Percentiles rank a stretch among this genome's conserved stretches.
Conservation (phyloP, 108 stramenopile species). For the Epithemia pelagica region DNA sequence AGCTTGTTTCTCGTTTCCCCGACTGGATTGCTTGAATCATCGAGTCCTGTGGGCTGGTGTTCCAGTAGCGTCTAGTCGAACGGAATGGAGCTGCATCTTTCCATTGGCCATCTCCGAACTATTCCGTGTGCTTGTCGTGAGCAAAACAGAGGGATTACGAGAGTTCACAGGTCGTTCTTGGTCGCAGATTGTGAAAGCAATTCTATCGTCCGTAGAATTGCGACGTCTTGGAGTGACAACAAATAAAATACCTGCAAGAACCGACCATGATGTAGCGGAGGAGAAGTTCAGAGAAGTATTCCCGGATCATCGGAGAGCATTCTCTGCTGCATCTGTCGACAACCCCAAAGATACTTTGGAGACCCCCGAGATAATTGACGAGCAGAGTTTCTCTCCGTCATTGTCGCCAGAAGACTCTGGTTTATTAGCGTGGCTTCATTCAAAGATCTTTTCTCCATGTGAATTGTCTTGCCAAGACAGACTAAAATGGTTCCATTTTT, state of each 20-base stretch:
- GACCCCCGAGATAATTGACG: neutral
- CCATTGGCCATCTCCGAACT: neutral
- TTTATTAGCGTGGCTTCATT: neutral
- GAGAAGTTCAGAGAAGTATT: neutral
- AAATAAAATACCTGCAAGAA: neutral
- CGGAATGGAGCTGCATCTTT: neutral
- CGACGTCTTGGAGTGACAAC: neutral
- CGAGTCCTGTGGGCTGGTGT: neutral
- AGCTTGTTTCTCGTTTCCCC: neutral
- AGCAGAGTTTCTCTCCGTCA: neutral
- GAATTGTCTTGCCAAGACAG: neutral
- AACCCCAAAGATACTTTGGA: neutral
- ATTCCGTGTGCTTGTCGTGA: neutral
- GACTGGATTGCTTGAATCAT: neutral
- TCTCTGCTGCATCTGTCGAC: neutral
- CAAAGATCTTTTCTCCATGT: neutral
- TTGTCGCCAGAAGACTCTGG: neutral
- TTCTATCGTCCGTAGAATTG: neutral
- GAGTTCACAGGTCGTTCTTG: neutral
- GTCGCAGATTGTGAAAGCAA: neutral
- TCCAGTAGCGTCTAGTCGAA: neutral
- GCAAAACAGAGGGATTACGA: neutral
- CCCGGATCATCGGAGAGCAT: neutral
- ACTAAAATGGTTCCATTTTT: neutral
- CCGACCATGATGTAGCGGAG: neutral